Evolutionary conservation across 148 eudicot genomes (phyloP).

Genomic region (Nepenthes mirabilis): DNA sequence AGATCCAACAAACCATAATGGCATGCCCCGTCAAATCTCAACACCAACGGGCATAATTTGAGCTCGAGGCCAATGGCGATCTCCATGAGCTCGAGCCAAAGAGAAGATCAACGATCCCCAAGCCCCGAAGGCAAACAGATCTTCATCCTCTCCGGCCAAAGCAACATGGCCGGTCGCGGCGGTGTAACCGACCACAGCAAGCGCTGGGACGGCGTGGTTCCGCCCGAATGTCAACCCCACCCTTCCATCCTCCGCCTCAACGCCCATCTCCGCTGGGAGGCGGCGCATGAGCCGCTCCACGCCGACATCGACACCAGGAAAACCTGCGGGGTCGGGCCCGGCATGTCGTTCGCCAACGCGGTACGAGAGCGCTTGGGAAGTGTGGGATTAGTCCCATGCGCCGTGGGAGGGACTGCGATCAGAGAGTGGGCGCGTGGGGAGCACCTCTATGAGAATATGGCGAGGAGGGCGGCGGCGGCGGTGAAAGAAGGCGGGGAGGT

Average conservation of each 20-base stretch:
- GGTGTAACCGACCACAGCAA: conserved; percentile 29
- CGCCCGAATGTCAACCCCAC: conserved; percentile 45
- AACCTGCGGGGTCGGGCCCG: conserved; percentile 78
- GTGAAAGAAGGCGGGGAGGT: conserved; percentile 15
- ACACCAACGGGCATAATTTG: no score
- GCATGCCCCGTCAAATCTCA: no score
- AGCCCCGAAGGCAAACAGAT: conserved; percentile 22
- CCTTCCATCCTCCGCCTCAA: conserved; percentile 45
- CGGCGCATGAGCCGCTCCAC: conserved; percentile 66
- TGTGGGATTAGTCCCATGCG: conserved; percentile 65
- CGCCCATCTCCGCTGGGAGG: conserved; percentile 46
- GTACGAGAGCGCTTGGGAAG: conserved; percentile 25
- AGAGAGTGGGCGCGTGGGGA: conserved; percentile 70
- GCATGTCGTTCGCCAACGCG: conserved; percentile 65
- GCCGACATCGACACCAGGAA: conserved; percentile 54
- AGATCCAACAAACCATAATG: no score
- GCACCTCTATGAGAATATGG: conserved; percentile 49
- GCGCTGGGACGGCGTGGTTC: conserved; percentile 59
- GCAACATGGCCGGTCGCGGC: conserved; percentile 94
- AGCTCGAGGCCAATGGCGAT: no score
- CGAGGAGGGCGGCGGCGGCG: conserved; percentile 40
- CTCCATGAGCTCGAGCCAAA: no score
- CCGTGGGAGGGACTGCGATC: conserved; percentile 73
- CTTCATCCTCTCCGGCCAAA: conserved; percentile 76
- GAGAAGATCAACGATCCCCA: neutral